Evolutionary conservation across 1,139 yeast species (phyloP), one percentile per base, ranked within the genome.

Genomic region (Ashbya aceris): DNA sequence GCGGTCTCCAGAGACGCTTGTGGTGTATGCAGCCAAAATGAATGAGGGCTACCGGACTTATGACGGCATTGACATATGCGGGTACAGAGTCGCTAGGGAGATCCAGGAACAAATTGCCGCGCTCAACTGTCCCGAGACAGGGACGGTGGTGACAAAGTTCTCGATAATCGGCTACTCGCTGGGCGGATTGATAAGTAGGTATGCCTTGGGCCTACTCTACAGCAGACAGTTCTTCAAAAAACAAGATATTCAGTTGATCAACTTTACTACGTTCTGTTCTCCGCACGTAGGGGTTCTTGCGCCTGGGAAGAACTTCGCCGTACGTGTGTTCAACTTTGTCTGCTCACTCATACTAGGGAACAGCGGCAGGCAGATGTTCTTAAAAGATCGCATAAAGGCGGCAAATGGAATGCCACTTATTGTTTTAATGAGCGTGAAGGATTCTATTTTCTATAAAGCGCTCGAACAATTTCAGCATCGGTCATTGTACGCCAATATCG

Each of bases 61-160:
- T 53, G 95, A 85, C 55, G 95, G 95, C 1, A 77, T 85, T 29
- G 95, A 84, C 52, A 77, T 85, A 33, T 84, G 91, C 57, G 95
- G 95, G 1, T 69, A 77, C 44, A 67, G 95, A 31, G 82, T 83
- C 4, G 77, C 83, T 1, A 74, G 73, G 45, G 95, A 85, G 60
- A 77, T 85, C 38, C 58, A 69, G 27, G 59, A 54, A 1, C 74
- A 75, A 51, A 69, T 80, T 3, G 55, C 58, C 4, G 45, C 47
- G 20, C 42, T 43, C 2, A 51, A 50, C 3, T 50, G 48, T 11
- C 12, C 27, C 7, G 29, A 26, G n/a, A 13, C 13, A 7, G 42
- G 39, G 7, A 27, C 35, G 8, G 11, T 11, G 10, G 76, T 79
- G 8, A 65, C 68, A 10, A 76, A 76, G 52, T 66, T 85, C 45